Base-by-base conservation (phyloP, 305 asterid species). In the Rubia tinctorum region DNA sequence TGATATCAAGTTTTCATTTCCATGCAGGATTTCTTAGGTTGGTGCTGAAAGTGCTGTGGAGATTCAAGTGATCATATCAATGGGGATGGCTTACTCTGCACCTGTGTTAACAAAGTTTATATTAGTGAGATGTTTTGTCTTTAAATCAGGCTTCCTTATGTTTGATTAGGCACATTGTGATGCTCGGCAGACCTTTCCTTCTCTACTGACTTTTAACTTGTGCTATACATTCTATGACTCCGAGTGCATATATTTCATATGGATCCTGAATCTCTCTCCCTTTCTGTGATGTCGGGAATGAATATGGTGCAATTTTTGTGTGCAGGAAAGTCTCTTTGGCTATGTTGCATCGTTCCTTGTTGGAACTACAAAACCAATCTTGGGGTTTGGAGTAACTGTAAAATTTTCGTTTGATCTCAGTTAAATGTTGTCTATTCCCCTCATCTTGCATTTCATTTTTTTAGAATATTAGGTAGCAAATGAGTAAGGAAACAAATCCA, bases 231-330 rank as follows among this genome's bases (percentile, higher is more conserved):
- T 20, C 30, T 20, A 39, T 65, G 8, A 15, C 1, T 66, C 15
- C 6, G 70, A 66, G 70, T 66, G 40, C 70, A 66, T 66, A 66
- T 66, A 45, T 40, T 66, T 40, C 70, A n/a, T 66, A 66, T 66
- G 18, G 8, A n/a, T 40, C 22, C 45, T n/a, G 13, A n/a, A n/a
- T 18, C 53, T 59, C 62, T 22, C 62, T 22, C 34, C 64, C 9
- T n/a, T 59, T 59, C 9, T 59, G 34, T 59, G 63, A 23, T 59
- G 62, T 23, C 7, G 5, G 37, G 34, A 59, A 59, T 59, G 60
- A 53, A 18, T 53, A 18, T 18, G 20, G 23, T 53, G 60, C 64
- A 59, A 59, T 23, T 59, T 17, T 56, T 56, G 20, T 56, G 20
- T n/a, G 27, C 30, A 18, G 62, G 62, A 20, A 18, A n/a, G n/a